Percentiles rank a stretch among this genome's conserved stretches.
Conservation (phyloP, 805 yeast species). For the Starmerella lactis-condensi region DNA sequence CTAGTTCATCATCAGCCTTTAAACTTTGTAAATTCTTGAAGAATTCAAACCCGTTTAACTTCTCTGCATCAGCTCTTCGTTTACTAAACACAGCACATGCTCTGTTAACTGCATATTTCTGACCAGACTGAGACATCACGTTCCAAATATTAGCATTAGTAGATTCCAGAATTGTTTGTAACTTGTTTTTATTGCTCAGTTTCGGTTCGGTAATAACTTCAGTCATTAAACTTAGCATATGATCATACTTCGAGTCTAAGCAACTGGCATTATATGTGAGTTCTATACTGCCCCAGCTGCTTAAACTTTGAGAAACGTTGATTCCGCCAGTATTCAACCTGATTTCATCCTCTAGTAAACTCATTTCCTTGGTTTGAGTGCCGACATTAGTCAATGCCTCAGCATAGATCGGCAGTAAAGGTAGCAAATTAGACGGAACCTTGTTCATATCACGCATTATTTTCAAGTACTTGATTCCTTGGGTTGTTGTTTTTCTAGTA, state of each 20-base stretch:
- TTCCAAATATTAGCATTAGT: slow-evolving; percentile 62
- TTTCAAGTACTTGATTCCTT: slow-evolving; percentile 57
- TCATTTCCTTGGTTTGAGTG: slow-evolving; percentile 46
- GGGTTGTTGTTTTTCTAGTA: slow-evolving; percentile 22
- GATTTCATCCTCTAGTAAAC: slow-evolving; percentile 69
- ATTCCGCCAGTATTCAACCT: slow-evolving; percentile 74
- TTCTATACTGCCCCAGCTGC: slow-evolving; percentile 11
- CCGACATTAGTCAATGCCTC: slow-evolving; percentile 75
- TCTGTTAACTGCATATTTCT: slow-evolving; percentile 53
- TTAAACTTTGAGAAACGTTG: slow-evolving; percentile 28
- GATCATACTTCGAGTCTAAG: slow-evolving; percentile 40
- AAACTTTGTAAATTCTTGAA: slow-evolving; percentile 48
- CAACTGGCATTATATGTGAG: slow-evolving; percentile 13
- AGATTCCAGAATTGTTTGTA: slow-evolving; percentile 53
- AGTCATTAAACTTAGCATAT: slow-evolving; percentile 46
- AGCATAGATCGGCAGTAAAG: slow-evolving; percentile 57
- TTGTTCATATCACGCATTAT: slow-evolving; percentile 42
- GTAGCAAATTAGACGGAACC: slow-evolving; percentile 44
- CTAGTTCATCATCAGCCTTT: slow-evolving; percentile 33
- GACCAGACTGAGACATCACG: slow-evolving; percentile 73
- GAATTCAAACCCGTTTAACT: slow-evolving; percentile 58
- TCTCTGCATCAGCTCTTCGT: slow-evolving; percentile 42
- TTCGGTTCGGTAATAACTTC: slow-evolving; percentile 55
- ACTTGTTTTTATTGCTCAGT: slow-evolving; percentile 45
- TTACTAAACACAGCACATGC: slow-evolving; percentile 48